Base-by-base conservation (phyloP, 73 alveolate genomes). In the Urostyla sp. region DNA sequence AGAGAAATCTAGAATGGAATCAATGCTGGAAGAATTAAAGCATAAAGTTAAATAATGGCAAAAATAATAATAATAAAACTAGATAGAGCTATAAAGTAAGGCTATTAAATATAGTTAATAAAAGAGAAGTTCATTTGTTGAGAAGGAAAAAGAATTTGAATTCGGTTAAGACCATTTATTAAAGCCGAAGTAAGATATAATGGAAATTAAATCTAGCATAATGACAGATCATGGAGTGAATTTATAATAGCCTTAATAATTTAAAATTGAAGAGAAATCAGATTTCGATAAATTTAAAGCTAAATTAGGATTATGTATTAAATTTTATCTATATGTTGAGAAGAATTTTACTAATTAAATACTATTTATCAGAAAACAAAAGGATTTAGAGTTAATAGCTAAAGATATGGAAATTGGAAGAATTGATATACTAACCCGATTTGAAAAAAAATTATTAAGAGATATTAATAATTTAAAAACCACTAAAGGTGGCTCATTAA, bases 331-430 rank as follows among this genome's bases (percentile, higher is more conserved):
- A 7, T 73, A 48, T 43, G 56, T 59, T 18, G 73, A 36, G 26
- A 74, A 43, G 73, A 72, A 56, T 31, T 56, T 37, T 26, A 83
- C 92, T n/a, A 75, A 83, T 52, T 83, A 83, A 36, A 83, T 83
- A 28, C 34, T 83, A n/a, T 74, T 83, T 21, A 73, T 69, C 0
- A 49, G 20, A 8, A 69, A 66, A 28, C 35, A n/a, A 26, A 15
- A 21, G 13, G 37, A 52, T 18, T 52, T 83, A n/a, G 52, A 83
- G 30, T 45, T 40, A 15, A 50, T 73, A 0, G 53, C 38, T 11
- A 73, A 44, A 37, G 75, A 58, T n/a, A 57, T 73, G 67, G 44
- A 23, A 20, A 26, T 60, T 8, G 92, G 80, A 5, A 72, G 31
- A 28, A 72, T 73, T 10, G 43, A 38, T 1, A 72, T 83, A 27